phyloP scores from a whole-genome alignment of 345 rosid genomes.

The Gossypioides kirkii region DNA sequence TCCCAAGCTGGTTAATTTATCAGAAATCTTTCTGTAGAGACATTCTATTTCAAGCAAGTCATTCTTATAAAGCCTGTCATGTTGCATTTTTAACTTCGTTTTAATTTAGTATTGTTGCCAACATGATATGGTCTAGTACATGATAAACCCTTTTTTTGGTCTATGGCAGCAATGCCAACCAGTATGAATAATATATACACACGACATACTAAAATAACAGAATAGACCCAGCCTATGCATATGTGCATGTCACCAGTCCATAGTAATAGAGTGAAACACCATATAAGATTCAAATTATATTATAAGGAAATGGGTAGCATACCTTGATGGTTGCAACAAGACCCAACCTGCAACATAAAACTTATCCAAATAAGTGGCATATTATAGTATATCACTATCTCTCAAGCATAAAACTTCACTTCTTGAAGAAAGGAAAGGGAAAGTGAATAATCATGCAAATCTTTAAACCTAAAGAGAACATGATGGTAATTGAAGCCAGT shows the following conservation, averaged over 20 bases:
- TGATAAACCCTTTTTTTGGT: background rate
- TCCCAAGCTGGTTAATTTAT: background rate
- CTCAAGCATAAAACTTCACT: background rate
- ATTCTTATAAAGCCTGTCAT: background rate
- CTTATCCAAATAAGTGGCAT: constrained; percentile 14
- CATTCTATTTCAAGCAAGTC: background rate
- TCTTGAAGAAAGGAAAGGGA: background rate
- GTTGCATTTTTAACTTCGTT: background rate
- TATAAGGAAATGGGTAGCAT: constrained; percentile 12
- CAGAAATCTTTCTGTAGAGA: background rate
- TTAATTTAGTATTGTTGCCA: background rate
- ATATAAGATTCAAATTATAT: background rate
- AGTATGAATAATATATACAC: background rate
- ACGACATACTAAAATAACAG: background rate
- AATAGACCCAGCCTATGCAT: background rate
- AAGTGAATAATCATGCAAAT: background rate
- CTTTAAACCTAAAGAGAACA: background rate
- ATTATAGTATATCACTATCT: background rate
- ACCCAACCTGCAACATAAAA: constrained; percentile 69
- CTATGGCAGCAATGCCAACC: background rate
- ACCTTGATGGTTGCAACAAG: constrained; percentile 99
- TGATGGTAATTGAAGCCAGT: background rate
- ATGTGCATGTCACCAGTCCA: background rate
- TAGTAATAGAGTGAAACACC: background rate
- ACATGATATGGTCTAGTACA: background rate